Evolutionary conservation across 148 eudicot genomes (phyloP).

Genomic region (Rhododendron molle): DNA sequence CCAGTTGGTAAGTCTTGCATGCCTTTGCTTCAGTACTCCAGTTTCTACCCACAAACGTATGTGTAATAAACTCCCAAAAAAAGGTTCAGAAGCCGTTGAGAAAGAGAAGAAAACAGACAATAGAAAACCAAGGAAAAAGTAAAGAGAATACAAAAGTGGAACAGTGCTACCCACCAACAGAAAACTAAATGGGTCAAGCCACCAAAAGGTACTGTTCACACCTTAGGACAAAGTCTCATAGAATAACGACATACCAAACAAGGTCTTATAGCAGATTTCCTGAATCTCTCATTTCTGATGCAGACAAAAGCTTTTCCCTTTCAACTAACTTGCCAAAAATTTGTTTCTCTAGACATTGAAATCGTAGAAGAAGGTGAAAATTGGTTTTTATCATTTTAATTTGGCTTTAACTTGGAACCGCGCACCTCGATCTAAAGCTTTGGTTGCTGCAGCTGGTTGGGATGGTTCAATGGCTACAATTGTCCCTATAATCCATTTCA

Average conservation of each 20-base stretch:
- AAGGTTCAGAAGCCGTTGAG: not conserved
- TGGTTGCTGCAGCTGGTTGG: not conserved
- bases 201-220: not conserved
- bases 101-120: not conserved
- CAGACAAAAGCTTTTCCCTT: not conserved
- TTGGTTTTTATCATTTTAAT: too few relatives aligned
- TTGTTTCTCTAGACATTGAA: not conserved
- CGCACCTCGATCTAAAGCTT: not conserved
- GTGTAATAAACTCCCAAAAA: not conserved
- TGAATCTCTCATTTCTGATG: constrained; percentile 1
- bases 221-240: not conserved
- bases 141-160: not conserved
- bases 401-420: not conserved
- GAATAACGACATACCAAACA: not conserved
- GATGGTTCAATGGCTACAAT: not conserved
- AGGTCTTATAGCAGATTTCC: not conserved
- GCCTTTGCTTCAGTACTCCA: not conserved
- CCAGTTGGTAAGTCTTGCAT: not conserved
- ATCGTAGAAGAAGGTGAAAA: not conserved
- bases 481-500: not conserved
- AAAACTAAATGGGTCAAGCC: not conserved
- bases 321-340: not conserved
- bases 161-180: not conserved
- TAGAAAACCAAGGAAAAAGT: not conserved
- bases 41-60: not conserved